These are phyloP conservation scores for Aspergillus transmontanensis DNA, from an alignment of 2,329 filamentous ascomycete species.

Conservation along the genomic window DNA sequence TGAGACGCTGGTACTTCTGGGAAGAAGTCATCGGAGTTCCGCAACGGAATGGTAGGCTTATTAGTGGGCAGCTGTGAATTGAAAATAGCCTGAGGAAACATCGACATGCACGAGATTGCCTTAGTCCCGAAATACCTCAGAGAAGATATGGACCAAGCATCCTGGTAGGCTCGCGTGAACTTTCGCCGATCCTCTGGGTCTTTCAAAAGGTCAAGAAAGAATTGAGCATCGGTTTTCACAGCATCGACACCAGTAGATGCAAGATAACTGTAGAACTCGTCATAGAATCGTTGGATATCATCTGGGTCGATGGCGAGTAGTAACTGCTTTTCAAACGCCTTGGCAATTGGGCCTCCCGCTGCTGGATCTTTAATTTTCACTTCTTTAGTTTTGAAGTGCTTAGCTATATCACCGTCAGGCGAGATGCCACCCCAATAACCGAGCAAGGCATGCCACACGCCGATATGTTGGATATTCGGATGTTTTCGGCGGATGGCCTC, in stretches of 20 bases:
- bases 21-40: conserved; percentile 91
- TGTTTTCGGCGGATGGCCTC: conserved; percentile 68
- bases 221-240: conserved; percentile 93
- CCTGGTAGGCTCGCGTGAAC: conserved; percentile 75
- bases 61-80: conserved; percentile 78
- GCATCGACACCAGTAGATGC: conserved; percentile 73
- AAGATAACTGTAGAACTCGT: conserved; percentile 89
- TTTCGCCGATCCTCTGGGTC: conserved; percentile 69
- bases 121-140: conserved; percentile 76
- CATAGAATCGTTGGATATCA: conserved; percentile 76
- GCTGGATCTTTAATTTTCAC: conserved; percentile 60
- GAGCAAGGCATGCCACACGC: conserved; percentile 88
- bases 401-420: conserved; percentile 70
- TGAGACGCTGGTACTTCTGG: conserved; percentile 79
- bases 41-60: conserved; percentile 71
- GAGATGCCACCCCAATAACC: conserved; percentile 93
- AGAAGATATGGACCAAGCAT: conserved; percentile 79
- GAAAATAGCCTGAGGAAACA: conserved; percentile 83
- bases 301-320: conserved; percentile 74
- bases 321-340: conserved; percentile 44
- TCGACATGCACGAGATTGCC: conserved; percentile 93
- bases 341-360: conserved; percentile 46
- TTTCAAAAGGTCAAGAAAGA: conserved; percentile 76
- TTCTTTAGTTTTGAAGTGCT: conserved; percentile 72
- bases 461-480: conserved; percentile 76